Base-by-base conservation (phyloP, 2,329 filamentous ascomycete species). In the Blumeria hordei region DNA sequence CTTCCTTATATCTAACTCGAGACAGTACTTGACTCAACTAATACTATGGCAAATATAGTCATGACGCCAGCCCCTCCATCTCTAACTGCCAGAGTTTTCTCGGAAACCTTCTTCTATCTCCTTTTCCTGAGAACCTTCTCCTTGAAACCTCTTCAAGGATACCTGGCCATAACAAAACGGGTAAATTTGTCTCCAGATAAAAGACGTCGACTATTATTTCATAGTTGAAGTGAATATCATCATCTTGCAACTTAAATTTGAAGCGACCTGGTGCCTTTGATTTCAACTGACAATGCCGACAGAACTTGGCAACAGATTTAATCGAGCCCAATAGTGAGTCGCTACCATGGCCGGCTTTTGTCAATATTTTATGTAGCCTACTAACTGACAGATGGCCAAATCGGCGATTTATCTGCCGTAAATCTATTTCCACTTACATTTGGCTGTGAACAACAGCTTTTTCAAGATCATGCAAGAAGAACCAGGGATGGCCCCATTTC, bases 121-220 rank as follows among this genome's bases (percentile, higher is more conserved):
- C n/a, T n/a, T n/a, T n/a, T n/a, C n/a, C n/a, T n/a, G n/a, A n/a
- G n/a, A n/a, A n/a, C n/a, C n/a, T n/a, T n/a, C n/a, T n/a, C n/a
- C n/a, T n/a, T n/a, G n/a, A n/a, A n/a, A n/a, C n/a, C n/a, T n/a
- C n/a, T n/a, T n/a, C n/a, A n/a, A n/a, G n/a, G n/a, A n/a, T n/a
- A n/a, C n/a, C n/a, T n/a, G n/a, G n/a, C n/a, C n/a, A n/a, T n/a
- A n/a, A n/a, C n/a, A 56, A 7, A 4, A 56, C 33, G 7, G 41
- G 44, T 28, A 16, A 41, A 41, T 53, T 43, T 5, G 28, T 32
- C 3, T 45, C 43, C 12, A 57, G 41, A 47, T 55, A 55, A 10
- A 55, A 16, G 32, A 57, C 43, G 45, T 57, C 45, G 21, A 57
- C 41, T 18, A 57, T 33, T 5, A 57, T 41, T 7, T 53, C 10